phyloP scores from a whole-genome alignment of 768 basidiomycete species.

The Auriscalpium vulgare region DNA sequence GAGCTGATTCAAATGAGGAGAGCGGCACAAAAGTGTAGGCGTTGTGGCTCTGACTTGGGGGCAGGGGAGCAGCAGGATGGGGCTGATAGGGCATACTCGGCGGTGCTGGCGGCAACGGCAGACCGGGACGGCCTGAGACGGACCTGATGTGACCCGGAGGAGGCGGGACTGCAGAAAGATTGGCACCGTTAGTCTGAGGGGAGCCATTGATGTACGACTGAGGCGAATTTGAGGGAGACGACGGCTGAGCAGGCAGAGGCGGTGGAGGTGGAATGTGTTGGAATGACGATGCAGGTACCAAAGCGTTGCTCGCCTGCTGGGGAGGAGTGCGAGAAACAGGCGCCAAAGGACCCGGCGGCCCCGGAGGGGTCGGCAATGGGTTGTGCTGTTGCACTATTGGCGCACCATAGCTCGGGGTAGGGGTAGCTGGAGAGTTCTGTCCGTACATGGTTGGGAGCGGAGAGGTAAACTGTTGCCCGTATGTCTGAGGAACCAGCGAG shows the following conservation, averaged over 20 bases:
- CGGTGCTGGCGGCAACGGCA: conserved; percentile 38
- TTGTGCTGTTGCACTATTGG: conserved; percentile 1
- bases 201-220: background rate
- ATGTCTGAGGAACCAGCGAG: background rate
- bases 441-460: background rate
- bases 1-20: conserved; percentile 15
- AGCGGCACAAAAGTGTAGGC: conserved; percentile 17
- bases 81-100: conserved; percentile 25
- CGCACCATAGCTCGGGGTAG: background rate
- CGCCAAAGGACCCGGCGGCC: conserved; percentile 14
- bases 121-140: conserved; percentile 36
- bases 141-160: conserved; percentile 9
- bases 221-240: conserved; percentile 6
- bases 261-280: conserved; percentile 8
- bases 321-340: conserved; percentile 8
- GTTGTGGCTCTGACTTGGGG: conserved; percentile 11
- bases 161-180: conserved; percentile 5
- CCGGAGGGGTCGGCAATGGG: conserved; percentile 15
- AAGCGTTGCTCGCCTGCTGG: background rate
- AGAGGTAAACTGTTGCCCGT: background rate
- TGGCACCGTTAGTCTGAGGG: conserved; percentile 9
- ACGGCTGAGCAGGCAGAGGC: conserved; percentile 6
- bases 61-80: conserved; percentile 7
- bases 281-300: conserved; percentile 5
- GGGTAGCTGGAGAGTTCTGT: background rate